phyloP scores from a whole-genome alignment of 2,329 filamentous ascomycete genomes.

The Fusarium transvaalense region DNA sequence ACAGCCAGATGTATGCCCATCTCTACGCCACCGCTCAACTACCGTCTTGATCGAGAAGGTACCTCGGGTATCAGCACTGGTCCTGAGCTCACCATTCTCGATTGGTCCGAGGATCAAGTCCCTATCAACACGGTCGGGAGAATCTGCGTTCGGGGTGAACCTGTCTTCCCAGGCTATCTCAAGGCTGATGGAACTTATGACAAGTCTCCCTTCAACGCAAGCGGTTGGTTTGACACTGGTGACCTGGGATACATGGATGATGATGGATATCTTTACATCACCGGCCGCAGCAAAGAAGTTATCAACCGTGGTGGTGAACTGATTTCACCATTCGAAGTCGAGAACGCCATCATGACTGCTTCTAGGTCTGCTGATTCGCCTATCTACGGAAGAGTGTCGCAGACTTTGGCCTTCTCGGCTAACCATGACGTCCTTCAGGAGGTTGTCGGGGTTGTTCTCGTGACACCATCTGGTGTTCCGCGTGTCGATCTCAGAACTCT shows the following conservation, averaged over 20 bases:
- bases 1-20: constrained; percentile 5
- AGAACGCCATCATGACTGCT: constrained; percentile 24
- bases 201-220: not conserved
- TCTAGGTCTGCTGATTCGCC: not conserved
- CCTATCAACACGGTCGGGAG: not conserved
- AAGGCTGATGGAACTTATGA: not conserved
- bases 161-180: constrained; percentile 9
- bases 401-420: constrained; percentile 1
- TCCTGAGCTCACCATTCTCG: constrained; percentile 8
- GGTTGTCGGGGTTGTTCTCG: not conserved
- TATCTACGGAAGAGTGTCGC: not conserved
- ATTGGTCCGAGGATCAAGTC: not conserved
- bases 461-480: not conserved
- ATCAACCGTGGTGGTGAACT: constrained; percentile 14
- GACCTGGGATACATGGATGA: constrained; percentile 17
- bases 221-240: constrained; percentile 9
- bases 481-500: not conserved
- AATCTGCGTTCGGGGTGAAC: constrained; percentile 15
- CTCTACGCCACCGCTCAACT: constrained; percentile 1
- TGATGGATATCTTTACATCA: constrained; percentile 19
- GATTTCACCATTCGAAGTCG: constrained; percentile 10
- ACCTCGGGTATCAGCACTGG: constrained; percentile 23
- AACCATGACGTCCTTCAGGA: constrained; percentile 17
- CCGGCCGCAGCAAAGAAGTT: constrained; percentile 16
- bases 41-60: constrained; percentile 7